Conservation (phyloP, 2,329 filamentous ascomycete genomes). For the Cercospora sesami region DNA sequence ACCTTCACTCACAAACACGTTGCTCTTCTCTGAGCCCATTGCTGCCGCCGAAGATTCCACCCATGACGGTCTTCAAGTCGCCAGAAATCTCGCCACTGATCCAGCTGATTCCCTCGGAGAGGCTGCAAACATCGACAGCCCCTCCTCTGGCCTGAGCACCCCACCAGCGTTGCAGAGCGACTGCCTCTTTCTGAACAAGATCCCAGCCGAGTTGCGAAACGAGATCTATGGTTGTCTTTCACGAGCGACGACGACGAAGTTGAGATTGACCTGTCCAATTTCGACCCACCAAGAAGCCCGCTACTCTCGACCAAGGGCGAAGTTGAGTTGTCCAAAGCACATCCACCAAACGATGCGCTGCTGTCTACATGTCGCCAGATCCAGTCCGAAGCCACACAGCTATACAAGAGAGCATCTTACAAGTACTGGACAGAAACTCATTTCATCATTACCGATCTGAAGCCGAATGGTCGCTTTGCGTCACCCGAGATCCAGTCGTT, state of each 20-base stretch:
- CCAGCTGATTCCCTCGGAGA: neutral
- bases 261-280: neutral
- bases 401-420: neutral
- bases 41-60: neutral
- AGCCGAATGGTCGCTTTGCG: neutral
- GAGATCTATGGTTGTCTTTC: neutral
- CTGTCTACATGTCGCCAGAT: neutral
- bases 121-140: neutral
- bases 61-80: neutral
- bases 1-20: neutral
- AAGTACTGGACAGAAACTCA: neutral
- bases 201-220: conserved; percentile 1
- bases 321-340: neutral
- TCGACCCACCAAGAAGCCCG: neutral
- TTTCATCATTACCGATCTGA: neutral
- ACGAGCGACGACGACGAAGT: neutral
- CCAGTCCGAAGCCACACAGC: neutral
- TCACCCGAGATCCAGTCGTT: neutral
- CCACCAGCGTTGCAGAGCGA: neutral
- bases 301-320: neutral
- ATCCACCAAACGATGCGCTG: neutral
- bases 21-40: neutral
- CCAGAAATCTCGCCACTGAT: neutral
- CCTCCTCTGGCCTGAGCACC: too few species aligned
- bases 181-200: neutral